These are phyloP conservation scores for Coemansia sp. DNA, from an alignment of 192 early-diverging fungal genomes.

Conservation along the genomic window DNA sequence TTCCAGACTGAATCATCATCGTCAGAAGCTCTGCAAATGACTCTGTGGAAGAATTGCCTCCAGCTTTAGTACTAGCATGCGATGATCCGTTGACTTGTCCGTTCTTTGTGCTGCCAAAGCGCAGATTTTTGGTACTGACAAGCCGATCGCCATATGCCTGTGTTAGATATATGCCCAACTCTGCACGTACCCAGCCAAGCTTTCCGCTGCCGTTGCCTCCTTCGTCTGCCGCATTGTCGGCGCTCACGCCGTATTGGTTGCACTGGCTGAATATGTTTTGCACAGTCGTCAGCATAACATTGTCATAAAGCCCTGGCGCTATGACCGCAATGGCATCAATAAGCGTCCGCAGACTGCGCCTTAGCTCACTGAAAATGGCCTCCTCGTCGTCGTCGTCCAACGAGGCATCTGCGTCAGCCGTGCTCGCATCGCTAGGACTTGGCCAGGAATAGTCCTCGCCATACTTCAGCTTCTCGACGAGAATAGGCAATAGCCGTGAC, in stretches of 20 bases:
- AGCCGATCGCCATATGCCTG: slow-evolving; percentile 54
- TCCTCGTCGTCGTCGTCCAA: slow-evolving; percentile 75
- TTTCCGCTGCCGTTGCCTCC: slow-evolving; percentile 29
- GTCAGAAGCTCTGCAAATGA: slow-evolving; percentile 42
- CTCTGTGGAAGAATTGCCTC: slow-evolving; percentile 15
- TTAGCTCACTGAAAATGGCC: slow-evolving; percentile 45
- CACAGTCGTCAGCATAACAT: slow-evolving; percentile 35
- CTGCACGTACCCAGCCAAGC: slow-evolving; percentile 55
- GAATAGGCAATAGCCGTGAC: slow-evolving; percentile 49
- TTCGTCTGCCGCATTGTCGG: slow-evolving; percentile 38
- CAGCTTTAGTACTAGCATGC: neutral
- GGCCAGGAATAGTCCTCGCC: slow-evolving; percentile 79
- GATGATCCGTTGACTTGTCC: slow-evolving; percentile 25
- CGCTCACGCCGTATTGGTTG: slow-evolving; percentile 48
- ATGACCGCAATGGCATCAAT: slow-evolving; percentile 77
- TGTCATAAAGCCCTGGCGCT: slow-evolving; percentile 47
- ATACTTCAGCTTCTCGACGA: slow-evolving; percentile 90
- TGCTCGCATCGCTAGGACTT: slow-evolving; percentile 17
- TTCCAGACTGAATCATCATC: slow-evolving; percentile 53
- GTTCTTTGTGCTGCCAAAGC: slow-evolving; percentile 34
- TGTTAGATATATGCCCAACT: slow-evolving; percentile 48
- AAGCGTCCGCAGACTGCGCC: slow-evolving; percentile 67
- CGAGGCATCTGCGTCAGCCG: slow-evolving; percentile 61
- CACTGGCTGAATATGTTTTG: slow-evolving; percentile 51
- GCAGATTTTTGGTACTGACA: slow-evolving; percentile 47